Base-by-base conservation (phyloP, 805 yeast genomes). In the Limtongia smithiae region DNA sequence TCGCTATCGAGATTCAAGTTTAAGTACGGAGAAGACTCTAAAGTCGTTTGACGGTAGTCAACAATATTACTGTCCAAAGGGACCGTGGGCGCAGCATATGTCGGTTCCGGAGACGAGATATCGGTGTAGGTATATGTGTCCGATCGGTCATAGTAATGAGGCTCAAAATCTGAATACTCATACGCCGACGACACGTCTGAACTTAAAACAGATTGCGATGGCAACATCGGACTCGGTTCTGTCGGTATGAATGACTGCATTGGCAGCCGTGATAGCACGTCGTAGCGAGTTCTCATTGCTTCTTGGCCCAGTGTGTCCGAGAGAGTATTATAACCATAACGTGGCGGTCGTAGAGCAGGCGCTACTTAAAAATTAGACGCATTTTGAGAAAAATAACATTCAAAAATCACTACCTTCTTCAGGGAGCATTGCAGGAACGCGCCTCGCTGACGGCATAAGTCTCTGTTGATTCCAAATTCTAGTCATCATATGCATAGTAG, bases 221-320 rank as follows among this genome's bases (percentile, higher is more conserved):
- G 17, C 22, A 21, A 36, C n/a, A 14, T 24, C 25, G 18, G 39
- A 18, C 27, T 36, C 30, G 24, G 20, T 35, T 9, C 18, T 12
- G 9, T 15, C 15, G 31, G 28, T 14, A 21, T 22, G 25, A 22
- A 36, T 37, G 41, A 24, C 28, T 15, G 51, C 34, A 41, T 18
- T 6, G 49, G 46, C 18, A 45, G 35, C 14, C 49, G 22, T 4
- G 53, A 49, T 33, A 49, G 41, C 5, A 44, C 40, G 25, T 49
- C 53, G 25, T 49, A 49, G 27, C 48, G 40, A 21, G 30, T 27
- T 14, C 53, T 49, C 17, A 44, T 37, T 12, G 49, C 24, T 11
- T 44, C 47, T 6, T 44, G 44, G 15, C 20, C 27, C 34, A 42
- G 18, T 25, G 33, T 32, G 6, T 37, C 15, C 7, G 47, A 48